Percentiles rank a stretch among this genome's conserved stretches.
Conservation (phyloP, 164 flowering plant species). For the Hamamelis virginiana region DNA sequence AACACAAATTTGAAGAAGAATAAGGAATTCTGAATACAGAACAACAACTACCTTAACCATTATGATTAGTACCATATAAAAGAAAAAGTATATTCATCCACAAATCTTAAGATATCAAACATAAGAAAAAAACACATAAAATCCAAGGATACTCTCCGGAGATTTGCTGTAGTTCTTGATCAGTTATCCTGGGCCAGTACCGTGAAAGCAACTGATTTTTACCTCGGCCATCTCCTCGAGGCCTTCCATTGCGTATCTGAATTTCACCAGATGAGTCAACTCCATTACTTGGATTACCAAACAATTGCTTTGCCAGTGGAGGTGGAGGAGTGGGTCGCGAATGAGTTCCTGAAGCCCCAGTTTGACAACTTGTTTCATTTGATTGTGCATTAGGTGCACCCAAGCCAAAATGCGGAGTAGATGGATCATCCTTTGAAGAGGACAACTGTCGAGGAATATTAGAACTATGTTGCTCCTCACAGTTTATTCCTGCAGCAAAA, state of each 20-base stretch:
- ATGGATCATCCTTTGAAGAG: slow-evolving; percentile 43
- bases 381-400: slow-evolving; percentile 33
- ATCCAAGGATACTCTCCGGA: slow-evolving; percentile 79
- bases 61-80: neutral
- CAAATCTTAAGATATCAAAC: neutral
- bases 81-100: neutral
- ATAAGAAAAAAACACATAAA: neutral
- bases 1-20: neutral
- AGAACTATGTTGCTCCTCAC: slow-evolving; percentile 34
- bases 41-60: neutral
- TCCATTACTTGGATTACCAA: slow-evolving; percentile 35
- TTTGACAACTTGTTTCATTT: slow-evolving; percentile 41
- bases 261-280: slow-evolving; percentile 49
- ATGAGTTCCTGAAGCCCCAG: slow-evolving; percentile 34
- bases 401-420: slow-evolving; percentile 38
- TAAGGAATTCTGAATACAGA: neutral
- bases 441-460: slow-evolving; percentile 32
- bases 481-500: slow-evolving; percentile 37
- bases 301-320: slow-evolving; percentile 34
- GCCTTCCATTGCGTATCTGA: slow-evolving; percentile 54
- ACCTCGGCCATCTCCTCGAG: slow-evolving; percentile 59
- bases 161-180: slow-evolving; percentile 76
- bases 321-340: slow-evolving; percentile 36
- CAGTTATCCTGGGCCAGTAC: slow-evolving; percentile 77
- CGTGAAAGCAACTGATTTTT: slow-evolving; percentile 70